These are phyloP conservation scores for Entomortierella chlamydospora DNA, from an alignment of 192 early-diverging fungal genomes.

Conservation along the genomic window DNA sequence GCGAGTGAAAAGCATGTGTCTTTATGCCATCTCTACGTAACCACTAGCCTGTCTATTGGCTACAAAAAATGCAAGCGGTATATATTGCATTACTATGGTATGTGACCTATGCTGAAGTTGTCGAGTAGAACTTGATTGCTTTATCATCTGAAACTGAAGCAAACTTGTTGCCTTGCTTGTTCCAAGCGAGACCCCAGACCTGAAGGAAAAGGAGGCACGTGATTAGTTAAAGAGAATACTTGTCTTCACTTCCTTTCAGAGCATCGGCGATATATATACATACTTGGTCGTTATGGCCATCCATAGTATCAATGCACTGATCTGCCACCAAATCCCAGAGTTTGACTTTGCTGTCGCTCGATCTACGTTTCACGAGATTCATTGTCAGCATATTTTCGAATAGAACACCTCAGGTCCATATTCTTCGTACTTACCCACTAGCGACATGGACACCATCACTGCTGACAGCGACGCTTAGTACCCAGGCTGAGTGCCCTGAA, in stretches of 20 bases:
- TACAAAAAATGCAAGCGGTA: too few species aligned
- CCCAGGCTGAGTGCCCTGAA: constrained; percentile 84
- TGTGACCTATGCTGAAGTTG: constrained; percentile 35
- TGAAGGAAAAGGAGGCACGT: constrained; percentile 9
- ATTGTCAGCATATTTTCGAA: background rate
- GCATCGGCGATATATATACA: background rate
- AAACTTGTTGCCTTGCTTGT: constrained; percentile 78
- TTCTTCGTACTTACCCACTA: constrained; percentile 43
- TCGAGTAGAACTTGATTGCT: constrained; percentile 61
- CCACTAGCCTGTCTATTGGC: too few species aligned
- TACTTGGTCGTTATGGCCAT: constrained; percentile 83
- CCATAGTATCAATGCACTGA: constrained; percentile 82
- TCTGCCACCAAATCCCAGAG: constrained; percentile 82
- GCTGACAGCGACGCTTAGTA: constrained; percentile 76
- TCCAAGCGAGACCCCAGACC: constrained; percentile 89
- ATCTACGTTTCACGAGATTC: constrained; percentile 23
- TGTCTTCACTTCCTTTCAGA: background rate
- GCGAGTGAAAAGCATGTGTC: too few species aligned
- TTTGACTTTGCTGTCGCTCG: constrained; percentile 84
- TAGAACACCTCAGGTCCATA: background rate
- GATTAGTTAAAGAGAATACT: background rate
- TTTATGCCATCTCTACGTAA: too few species aligned
- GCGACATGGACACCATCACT: constrained; percentile 76
- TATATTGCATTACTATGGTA: too few species aligned
- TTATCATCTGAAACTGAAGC: constrained; percentile 81